These are phyloP conservation scores for Pinus tabuliformis DNA, from an alignment of 75 land plant species.

Conservation along the genomic window DNA sequence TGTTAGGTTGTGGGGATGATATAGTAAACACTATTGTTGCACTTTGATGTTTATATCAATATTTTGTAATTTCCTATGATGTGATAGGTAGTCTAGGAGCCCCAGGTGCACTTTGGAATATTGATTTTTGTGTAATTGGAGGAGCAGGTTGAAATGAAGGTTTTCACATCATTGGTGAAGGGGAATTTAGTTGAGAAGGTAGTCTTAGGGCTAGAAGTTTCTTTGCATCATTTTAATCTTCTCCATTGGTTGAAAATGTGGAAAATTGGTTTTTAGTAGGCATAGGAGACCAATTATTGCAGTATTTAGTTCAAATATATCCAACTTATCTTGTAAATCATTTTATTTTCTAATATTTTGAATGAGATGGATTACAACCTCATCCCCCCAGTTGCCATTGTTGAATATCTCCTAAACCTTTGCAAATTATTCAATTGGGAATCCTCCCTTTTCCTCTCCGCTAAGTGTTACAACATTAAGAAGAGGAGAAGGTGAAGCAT, in stretches of 20 bases:
- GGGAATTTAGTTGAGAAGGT: constrained; percentile 32
- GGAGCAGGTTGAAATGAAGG: constrained; percentile 22
- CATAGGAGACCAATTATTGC: not conserved
- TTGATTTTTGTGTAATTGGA: constrained; percentile 40
- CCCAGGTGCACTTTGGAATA: constrained; percentile 54
- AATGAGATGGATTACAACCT: constrained; percentile 60
- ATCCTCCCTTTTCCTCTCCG: constrained; percentile 80
- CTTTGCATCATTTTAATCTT: not conserved
- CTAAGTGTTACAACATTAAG: constrained; percentile 41
- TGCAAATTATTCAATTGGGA: constrained; percentile 92
- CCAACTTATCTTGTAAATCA: constrained; percentile 28
- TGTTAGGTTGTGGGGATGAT: not conserved
- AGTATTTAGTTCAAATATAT: constrained; percentile 20
- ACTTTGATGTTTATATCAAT: constrained; percentile 17
- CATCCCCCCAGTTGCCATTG: constrained; percentile 62
- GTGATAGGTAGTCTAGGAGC: constrained; percentile 45
- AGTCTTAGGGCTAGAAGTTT: constrained; percentile 17
- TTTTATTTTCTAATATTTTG: constrained; percentile 47
- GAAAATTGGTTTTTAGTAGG: not conserved
- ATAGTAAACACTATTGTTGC: not conserved
- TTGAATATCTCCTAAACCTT: constrained; percentile 91
- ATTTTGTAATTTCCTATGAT: constrained; percentile 35
- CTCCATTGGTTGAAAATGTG: not conserved
- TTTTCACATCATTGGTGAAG: constrained; percentile 21
- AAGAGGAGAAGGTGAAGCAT: constrained; percentile 41